These are phyloP conservation scores for Daldinia vernicosa DNA, from an alignment of 495 filamentous ascomycete genomes.

Conservation along the genomic window DNA sequence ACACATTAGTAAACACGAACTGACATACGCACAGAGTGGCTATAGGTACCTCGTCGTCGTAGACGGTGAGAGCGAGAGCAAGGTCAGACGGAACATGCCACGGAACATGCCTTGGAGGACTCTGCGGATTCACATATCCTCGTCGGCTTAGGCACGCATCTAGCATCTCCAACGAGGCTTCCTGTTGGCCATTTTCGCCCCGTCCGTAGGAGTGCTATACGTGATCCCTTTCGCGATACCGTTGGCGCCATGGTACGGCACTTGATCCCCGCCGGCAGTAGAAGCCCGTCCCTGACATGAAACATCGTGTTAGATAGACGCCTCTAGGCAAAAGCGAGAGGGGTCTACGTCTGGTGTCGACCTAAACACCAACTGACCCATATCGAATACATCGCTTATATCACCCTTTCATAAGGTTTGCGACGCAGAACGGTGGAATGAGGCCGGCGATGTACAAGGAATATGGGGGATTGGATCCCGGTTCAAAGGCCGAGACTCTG, in stretches of 20 bases:
- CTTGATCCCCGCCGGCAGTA: background rate
- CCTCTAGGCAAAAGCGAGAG: background rate
- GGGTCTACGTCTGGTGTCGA: background rate
- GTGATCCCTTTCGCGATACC: background rate
- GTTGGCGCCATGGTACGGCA: background rate
- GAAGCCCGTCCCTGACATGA: background rate
- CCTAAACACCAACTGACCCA: background rate
- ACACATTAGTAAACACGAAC: constrained; percentile 1
- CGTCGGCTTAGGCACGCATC: background rate
- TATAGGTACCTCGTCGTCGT: background rate
- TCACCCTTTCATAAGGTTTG: background rate
- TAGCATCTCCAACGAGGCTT: background rate
- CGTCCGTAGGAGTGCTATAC: background rate
- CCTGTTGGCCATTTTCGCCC: background rate
- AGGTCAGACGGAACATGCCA: background rate
- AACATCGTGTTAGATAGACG: background rate
- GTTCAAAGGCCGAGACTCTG: background rate
- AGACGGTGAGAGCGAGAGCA: background rate
- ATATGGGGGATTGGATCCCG: background rate
- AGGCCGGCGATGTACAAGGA: background rate
- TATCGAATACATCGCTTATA: background rate
- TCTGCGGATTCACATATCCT: background rate
- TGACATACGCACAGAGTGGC: background rate
- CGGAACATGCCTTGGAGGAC: too few species aligned
- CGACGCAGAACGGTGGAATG: background rate